Percentiles rank a stretch among this genome's conserved stretches.
Evolutionary conservation across 2,329 filamentous ascomycete species (phyloP).

Genomic region (Herpotrichia juniperi): DNA sequence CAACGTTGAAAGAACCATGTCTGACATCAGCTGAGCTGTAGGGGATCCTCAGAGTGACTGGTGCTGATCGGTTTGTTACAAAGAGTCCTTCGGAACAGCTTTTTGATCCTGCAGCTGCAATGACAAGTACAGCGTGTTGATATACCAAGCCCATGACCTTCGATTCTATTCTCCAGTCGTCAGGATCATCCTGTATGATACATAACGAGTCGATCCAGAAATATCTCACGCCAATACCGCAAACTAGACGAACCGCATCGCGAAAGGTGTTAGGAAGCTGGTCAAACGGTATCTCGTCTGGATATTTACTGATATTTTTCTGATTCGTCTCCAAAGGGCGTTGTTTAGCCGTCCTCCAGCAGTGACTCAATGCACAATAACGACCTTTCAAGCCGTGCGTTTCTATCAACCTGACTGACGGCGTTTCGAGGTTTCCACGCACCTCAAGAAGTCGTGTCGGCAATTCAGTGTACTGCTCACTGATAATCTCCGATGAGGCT

Average conservation of each 20-base stretch:
- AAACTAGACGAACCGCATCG: not conserved
- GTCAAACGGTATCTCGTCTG: not conserved
- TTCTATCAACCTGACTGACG: not conserved
- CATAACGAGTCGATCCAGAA: constrained; percentile 10
- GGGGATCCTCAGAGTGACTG: not conserved
- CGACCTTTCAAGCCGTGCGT: not conserved
- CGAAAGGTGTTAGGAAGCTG: not conserved
- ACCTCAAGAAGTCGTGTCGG: constrained; percentile 1
- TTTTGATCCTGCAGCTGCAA: constrained; percentile 6
- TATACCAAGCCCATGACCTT: not conserved
- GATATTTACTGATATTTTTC: not conserved
- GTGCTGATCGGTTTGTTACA: not conserved
- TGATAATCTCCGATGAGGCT: not conserved
- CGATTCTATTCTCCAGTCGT: constrained; percentile 3
- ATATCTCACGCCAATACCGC: not conserved
- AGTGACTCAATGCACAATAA: constrained; percentile 4
- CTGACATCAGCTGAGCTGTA: not conserved
- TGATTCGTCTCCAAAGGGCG: not conserved
- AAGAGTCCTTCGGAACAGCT: not conserved
- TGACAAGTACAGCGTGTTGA: not conserved
- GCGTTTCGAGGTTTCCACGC: not conserved
- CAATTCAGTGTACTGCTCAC: not conserved
- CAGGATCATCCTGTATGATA: constrained; percentile 4
- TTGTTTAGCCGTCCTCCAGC: not conserved
- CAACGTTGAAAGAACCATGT: not conserved